Conservation (phyloP, 306 rosid species). For the Rosa rugosa region DNA sequence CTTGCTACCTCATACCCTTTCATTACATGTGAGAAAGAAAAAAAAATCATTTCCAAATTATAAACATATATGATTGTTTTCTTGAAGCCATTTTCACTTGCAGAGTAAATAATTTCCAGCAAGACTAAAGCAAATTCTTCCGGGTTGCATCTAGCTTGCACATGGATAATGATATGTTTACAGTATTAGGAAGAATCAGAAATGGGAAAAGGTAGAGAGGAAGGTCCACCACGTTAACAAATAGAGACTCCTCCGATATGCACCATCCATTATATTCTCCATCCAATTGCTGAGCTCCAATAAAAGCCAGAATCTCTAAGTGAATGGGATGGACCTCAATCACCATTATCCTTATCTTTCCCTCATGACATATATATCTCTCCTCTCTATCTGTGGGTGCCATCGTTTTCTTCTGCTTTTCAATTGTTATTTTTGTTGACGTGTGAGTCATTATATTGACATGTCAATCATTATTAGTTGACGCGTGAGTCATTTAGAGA, state of each 20-base stretch:
- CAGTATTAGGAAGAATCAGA: background rate
- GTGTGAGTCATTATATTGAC: too few species aligned
- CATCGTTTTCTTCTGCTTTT: background rate
- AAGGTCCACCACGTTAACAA: background rate
- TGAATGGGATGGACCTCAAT: constrained; percentile 10
- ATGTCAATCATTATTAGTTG: too few species aligned
- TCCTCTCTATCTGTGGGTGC: background rate
- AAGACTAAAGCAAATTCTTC: background rate
- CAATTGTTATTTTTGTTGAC: background rate
- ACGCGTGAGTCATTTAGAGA: too few species aligned
- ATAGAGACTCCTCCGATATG: background rate
- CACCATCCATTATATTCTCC: constrained; percentile 8
- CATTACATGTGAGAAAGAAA: background rate
- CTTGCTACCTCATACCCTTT: background rate
- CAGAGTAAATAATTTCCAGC: background rate
- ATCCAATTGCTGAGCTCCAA: constrained; percentile 16
- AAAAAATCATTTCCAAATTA: background rate
- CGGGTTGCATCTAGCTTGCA: background rate
- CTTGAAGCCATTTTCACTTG: background rate
- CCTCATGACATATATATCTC: background rate
- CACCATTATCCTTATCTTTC: background rate
- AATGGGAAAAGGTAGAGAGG: background rate
- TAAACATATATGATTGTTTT: background rate
- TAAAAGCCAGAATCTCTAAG: constrained; percentile 23
- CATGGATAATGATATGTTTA: background rate